These are phyloP conservation scores for Fragaria ananassa DNA, from an alignment of 306 rosid species.

Conservation along the genomic window DNA sequence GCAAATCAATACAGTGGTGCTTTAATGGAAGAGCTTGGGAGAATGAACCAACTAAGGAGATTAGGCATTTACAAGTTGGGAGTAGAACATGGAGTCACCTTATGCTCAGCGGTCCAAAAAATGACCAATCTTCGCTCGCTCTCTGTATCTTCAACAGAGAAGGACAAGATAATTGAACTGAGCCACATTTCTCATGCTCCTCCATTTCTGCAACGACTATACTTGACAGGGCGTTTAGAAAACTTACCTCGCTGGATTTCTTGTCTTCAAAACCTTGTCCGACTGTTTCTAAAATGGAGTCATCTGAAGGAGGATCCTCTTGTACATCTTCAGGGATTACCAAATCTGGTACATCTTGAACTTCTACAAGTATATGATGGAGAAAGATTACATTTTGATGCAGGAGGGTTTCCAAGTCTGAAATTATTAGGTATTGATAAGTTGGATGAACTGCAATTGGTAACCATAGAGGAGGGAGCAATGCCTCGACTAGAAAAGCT, in stretches of 20 bases:
- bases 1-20: constrained; percentile 14
- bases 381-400: constrained; percentile 21
- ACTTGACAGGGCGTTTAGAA: constrained; percentile 31
- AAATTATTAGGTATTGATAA: constrained; percentile 25
- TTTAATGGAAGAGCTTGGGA: constrained; percentile 31
- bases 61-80: constrained; percentile 27
- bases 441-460: constrained; percentile 10
- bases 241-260: constrained; percentile 36
- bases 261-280: constrained; percentile 22
- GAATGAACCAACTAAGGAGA: constrained; percentile 33
- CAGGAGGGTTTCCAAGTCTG: constrained; percentile 25
- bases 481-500: constrained; percentile 30
- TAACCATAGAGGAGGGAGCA: constrained; percentile 19
- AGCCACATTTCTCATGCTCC: constrained; percentile 28
- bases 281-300: constrained; percentile 29
- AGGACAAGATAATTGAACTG: constrained; percentile 26
- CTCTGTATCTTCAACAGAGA: constrained; percentile 16
- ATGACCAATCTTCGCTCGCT: constrained; percentile 24
- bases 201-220: constrained; percentile 28
- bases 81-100: constrained; percentile 25
- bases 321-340: constrained; percentile 28
- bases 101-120: constrained; percentile 30
- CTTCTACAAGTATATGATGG: constrained; percentile 29
- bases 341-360: constrained; percentile 30
- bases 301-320: constrained; percentile 37